A percentile compares a stretch with the other conserved stretches of the same genome.
phyloP scores from a whole-genome alignment of 202 grass and related monocot genomes.

The Carex arenaria region DNA sequence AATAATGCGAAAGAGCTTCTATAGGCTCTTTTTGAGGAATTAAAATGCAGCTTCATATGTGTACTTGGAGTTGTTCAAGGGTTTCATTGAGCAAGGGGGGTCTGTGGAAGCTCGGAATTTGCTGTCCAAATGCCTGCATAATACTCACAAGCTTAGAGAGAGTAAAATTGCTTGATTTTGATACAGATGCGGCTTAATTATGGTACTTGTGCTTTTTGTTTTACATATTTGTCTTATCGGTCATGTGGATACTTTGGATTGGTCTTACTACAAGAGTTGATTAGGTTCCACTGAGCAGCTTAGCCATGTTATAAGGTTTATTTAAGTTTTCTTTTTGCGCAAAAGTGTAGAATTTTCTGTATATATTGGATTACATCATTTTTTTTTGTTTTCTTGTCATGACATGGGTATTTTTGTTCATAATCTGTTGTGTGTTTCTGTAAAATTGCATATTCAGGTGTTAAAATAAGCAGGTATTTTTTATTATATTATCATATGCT shows the following conservation, averaged over 20 bases:
- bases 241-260: background rate
- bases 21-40: constrained; percentile 38
- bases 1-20: constrained; percentile 60
- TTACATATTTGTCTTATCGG: background rate
- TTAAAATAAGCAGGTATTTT: background rate
- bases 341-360: no score
- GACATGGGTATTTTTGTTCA: background rate
- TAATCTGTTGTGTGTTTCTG: background rate
- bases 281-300: background rate
- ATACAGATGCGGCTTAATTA: constrained; percentile 33
- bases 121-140: constrained; percentile 46
- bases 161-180: constrained; percentile 50
- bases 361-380: no score
- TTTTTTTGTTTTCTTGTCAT: background rate
- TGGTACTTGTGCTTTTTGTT: background rate
- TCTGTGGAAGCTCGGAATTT: constrained; percentile 63
- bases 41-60: constrained; percentile 24
- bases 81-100: constrained; percentile 52
- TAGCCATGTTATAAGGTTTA: no score
- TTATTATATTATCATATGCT: background rate
- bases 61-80: constrained; percentile 51
- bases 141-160: constrained; percentile 34
- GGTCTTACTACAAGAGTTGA: background rate
- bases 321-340: no score
- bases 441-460: background rate